phyloP scores from a whole-genome alignment of 768 basidiomycete species.

The Termitomyces sp. region DNA sequence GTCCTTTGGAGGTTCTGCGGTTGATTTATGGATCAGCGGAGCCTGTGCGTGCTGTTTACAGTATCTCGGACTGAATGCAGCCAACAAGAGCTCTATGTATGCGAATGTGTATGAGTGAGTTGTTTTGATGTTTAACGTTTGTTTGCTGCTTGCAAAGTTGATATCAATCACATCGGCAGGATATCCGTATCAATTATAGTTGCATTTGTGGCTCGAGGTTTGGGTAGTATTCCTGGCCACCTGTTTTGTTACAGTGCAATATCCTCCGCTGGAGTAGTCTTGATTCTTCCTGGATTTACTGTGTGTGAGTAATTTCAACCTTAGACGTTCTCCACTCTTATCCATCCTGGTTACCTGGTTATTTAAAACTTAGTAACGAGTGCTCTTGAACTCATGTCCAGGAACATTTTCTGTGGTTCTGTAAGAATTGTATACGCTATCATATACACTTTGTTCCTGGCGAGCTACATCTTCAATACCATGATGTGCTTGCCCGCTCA shows the following conservation, averaged over 20 bases:
- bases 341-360: not conserved
- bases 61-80: constrained; percentile 76
- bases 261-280: constrained; percentile 85
- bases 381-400: constrained; percentile 75
- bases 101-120: constrained; percentile 95
- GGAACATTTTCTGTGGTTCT: constrained; percentile 75
- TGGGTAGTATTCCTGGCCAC: constrained; percentile 69
- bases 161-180: constrained; percentile 28
- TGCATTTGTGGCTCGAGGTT: constrained; percentile 72
- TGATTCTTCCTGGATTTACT: constrained; percentile 85
- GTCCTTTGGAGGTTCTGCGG: constrained; percentile 73
- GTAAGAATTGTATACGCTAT: constrained; percentile 83
- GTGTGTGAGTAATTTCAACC: constrained; percentile 47
- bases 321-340: not conserved
- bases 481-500: not conserved
- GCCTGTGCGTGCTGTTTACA: constrained; percentile 63
- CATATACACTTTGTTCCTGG: constrained; percentile 80
- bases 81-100: constrained; percentile 82
- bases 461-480: constrained; percentile 20
- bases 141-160: not conserved
- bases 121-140: not conserved
- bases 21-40: constrained; percentile 83
- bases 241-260: constrained; percentile 89
- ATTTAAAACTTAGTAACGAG: constrained; percentile 53
- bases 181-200: constrained; percentile 83